Evolutionary conservation across 441 rosid genomes (phyloP).

Genomic region (Croton setiger): DNA sequence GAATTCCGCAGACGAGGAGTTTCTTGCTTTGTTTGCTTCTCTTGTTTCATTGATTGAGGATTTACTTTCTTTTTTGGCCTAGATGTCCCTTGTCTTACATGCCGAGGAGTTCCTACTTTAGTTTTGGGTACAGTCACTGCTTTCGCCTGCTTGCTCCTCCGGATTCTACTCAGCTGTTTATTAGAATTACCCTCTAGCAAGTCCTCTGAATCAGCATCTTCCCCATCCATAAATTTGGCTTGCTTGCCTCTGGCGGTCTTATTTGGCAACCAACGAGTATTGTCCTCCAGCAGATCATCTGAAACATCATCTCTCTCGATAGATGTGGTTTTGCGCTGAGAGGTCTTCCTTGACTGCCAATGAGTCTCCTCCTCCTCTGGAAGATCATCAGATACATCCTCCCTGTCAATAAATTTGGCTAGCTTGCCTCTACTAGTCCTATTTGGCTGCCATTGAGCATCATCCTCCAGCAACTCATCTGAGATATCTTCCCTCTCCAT

Average conservation of each 20-base stretch:
- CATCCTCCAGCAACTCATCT: slow-evolving; percentile 26
- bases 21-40: slow-evolving; percentile 43
- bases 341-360: slow-evolving; percentile 12
- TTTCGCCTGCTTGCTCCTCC: slow-evolving; percentile 31
- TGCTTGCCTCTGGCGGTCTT: slow-evolving; percentile 30
- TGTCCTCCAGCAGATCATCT: slow-evolving; percentile 27
- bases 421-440: slow-evolving; percentile 23
- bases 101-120: slow-evolving; percentile 35
- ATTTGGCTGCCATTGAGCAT: slow-evolving; percentile 13
- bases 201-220: slow-evolving; percentile 33
- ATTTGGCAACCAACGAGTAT: slow-evolving; percentile 16
- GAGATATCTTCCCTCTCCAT: slow-evolving; percentile 25
- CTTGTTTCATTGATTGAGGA: slow-evolving; percentile 24
- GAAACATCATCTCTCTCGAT: slow-evolving; percentile 28
- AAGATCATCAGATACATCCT: slow-evolving; percentile 38
- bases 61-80: slow-evolving; percentile 28
- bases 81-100: slow-evolving; percentile 27
- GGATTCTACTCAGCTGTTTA: slow-evolving; percentile 19
- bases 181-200: slow-evolving; percentile 24
- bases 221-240: slow-evolving; percentile 24
- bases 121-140: slow-evolving; percentile 25
- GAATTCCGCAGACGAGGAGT: slow-evolving; percentile 27
- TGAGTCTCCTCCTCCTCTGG: slow-evolving; percentile 25
- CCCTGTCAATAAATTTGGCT: slow-evolving; percentile 35
- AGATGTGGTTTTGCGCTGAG: slow-evolving; percentile 16